Percentiles rank a stretch among this genome's conserved stretches.
Conservation (phyloP, 495 filamentous ascomycete genomes). For the Neurospora discreta region DNA sequence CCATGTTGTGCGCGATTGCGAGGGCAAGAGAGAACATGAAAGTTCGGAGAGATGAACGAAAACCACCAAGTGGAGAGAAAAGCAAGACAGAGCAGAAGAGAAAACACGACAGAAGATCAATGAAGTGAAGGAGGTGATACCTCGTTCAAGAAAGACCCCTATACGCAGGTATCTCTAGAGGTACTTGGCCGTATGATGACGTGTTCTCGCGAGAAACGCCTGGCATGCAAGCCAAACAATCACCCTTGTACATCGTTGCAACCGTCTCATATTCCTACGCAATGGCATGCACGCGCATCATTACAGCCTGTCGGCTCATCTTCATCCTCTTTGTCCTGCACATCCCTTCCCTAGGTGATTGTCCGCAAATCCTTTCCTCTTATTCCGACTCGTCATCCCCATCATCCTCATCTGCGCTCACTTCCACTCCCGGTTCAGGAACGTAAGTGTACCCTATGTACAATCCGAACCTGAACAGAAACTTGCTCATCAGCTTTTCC, state of each 20-base stretch:
- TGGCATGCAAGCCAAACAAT: not conserved
- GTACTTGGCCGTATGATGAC: not conserved
- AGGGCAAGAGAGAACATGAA: too few species aligned
- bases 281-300: not conserved
- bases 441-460: not conserved
- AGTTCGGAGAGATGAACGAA: too few species aligned
- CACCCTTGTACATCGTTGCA: not conserved
- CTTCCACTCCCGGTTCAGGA: not conserved
- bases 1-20: too few species aligned
- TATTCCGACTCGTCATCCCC: not conserved
- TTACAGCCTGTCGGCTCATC: not conserved
- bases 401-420: not conserved
- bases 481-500: not conserved
- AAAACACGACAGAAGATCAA: not conserved
- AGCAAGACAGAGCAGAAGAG: too few species aligned
- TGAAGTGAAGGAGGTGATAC: too few species aligned
- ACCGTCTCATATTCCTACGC: not conserved
- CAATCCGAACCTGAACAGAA: not conserved
- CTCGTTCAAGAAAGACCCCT: too few species aligned
- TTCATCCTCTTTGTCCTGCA: not conserved
- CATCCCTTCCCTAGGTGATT: not conserved
- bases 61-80: too few species aligned
- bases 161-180: too few species aligned
- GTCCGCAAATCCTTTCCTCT: not conserved
- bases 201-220: not conserved